phyloP scores from a whole-genome alignment of 2,329 filamentous ascomycete genomes.

The Lachnellula hyalina region DNA sequence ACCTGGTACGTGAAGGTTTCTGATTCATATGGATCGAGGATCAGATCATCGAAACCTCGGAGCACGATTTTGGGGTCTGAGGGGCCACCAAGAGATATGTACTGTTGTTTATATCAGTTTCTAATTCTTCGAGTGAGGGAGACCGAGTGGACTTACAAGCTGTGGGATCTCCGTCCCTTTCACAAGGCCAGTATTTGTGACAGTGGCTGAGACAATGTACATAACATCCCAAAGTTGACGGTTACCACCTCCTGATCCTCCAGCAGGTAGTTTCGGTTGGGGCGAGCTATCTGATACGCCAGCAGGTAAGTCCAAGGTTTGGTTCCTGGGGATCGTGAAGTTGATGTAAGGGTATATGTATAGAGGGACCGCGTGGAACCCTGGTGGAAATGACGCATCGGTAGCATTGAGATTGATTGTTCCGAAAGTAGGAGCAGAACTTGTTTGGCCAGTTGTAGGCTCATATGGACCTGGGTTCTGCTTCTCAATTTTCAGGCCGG shows the following conservation, averaged over 20 bases:
- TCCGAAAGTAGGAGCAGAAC: slow-evolving; percentile 57
- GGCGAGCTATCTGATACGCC: slow-evolving; percentile 39
- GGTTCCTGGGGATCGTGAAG: slow-evolving; percentile 32
- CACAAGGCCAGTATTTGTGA: slow-evolving; percentile 51
- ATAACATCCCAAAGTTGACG: slow-evolving; percentile 48
- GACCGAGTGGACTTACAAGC: slow-evolving; percentile 30
- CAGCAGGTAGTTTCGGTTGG: slow-evolving; percentile 42
- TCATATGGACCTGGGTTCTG: slow-evolving; percentile 23
- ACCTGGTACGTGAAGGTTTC: slow-evolving; percentile 63
- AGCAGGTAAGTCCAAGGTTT: slow-evolving; percentile 29
- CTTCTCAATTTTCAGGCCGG: slow-evolving; percentile 47
- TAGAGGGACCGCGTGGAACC: slow-evolving; percentile 37
- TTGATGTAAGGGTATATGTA: slow-evolving; percentile 54
- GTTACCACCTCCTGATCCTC: slow-evolving; percentile 49
- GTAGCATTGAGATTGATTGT: slow-evolving; percentile 54
- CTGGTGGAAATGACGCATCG: slow-evolving; percentile 62
- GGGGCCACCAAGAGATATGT: slow-evolving; percentile 74
- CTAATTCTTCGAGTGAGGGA: slow-evolving; percentile 38
- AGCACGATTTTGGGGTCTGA: slow-evolving; percentile 63
- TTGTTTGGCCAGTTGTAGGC: slow-evolving; percentile 57
- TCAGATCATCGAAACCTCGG: slow-evolving; percentile 75
- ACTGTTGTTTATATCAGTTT: slow-evolving; percentile 38
- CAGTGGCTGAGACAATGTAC: slow-evolving; percentile 46
- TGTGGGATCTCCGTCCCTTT: slow-evolving; percentile 54
- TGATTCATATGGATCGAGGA: slow-evolving; percentile 61